Evolutionary conservation across 2,329 filamentous ascomycete species (phyloP).

Genomic region (Cladophialophora carrionii): DNA sequence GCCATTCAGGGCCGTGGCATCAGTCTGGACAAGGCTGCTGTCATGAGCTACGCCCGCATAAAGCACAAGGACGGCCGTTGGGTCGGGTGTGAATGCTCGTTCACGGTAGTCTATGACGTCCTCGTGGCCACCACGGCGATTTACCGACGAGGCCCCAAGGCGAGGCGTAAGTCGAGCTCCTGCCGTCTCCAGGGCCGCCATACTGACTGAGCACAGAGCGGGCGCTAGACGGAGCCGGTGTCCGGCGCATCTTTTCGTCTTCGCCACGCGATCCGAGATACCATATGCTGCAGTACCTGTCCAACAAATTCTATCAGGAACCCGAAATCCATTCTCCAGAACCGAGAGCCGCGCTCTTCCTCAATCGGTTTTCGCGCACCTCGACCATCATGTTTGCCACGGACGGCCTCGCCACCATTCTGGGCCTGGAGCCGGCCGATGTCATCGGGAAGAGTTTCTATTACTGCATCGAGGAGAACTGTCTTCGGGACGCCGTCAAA

Average conservation of each 20-base stretch:
- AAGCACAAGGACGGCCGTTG: slow-evolving; percentile 69
- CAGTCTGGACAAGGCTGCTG: slow-evolving; percentile 79
- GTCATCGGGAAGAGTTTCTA: slow-evolving; percentile 82
- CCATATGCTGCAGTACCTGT: slow-evolving; percentile 85
- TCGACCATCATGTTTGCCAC: slow-evolving; percentile 86
- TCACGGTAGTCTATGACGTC: slow-evolving; percentile 85
- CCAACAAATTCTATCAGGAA: slow-evolving; percentile 68
- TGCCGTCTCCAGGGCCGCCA: slow-evolving; percentile 3
- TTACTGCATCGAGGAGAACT: slow-evolving; percentile 79
- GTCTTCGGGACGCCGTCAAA: slow-evolving; percentile 73
- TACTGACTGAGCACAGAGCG: slow-evolving; percentile 60
- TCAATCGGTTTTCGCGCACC: slow-evolving; percentile 83
- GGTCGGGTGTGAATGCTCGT: slow-evolving; percentile 84
- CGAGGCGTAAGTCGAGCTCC: slow-evolving; percentile 65
- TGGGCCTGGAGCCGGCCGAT: slow-evolving; percentile 70
- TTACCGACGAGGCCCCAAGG: slow-evolving; percentile 69
- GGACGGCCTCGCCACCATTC: slow-evolving; percentile 71
- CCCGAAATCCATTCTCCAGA: slow-evolving; percentile 66
- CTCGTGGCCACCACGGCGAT: slow-evolving; percentile 82
- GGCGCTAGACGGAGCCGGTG: slow-evolving; percentile 74
- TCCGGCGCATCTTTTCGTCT: slow-evolving; percentile 77
- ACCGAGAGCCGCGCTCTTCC: slow-evolving; percentile 78
- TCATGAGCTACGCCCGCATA: slow-evolving; percentile 77
- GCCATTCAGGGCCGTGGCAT: slow-evolving; percentile 73
- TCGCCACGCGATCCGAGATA: slow-evolving; percentile 82